Percentiles rank a stretch among this genome's conserved stretches.
Evolutionary conservation across 2,329 filamentous ascomycete genomes (phyloP).

Genomic region (Microsporum audouinii): DNA sequence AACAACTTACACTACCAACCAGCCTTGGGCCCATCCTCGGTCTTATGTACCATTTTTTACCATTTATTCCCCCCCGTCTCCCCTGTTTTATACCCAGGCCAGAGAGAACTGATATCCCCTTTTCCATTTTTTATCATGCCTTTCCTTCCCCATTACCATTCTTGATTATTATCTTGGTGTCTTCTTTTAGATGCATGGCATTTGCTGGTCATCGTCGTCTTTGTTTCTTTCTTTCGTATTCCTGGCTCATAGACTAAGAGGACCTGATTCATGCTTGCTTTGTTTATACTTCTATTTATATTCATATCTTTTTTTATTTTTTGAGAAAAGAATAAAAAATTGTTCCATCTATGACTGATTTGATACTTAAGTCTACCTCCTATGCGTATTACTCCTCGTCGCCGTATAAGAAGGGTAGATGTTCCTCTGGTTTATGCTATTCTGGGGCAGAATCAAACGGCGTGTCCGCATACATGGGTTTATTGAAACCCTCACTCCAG

Average conservation of each 20-base stretch:
- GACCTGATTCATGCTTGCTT: not conserved
- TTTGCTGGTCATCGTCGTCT: not conserved
- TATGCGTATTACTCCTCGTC: no score
- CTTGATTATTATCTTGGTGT: conserved; percentile 3
- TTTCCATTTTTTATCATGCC: not conserved
- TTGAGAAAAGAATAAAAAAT: not conserved
- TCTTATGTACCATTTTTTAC: not conserved
- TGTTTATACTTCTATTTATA: not conserved
- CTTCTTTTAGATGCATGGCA: conserved; percentile 1
- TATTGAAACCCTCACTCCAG: no score
- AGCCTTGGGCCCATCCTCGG: conserved; percentile 3
- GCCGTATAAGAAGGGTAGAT: no score
- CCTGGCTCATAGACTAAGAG: conserved; percentile 1
- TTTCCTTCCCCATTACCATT: not conserved
- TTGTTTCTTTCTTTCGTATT: not conserved
- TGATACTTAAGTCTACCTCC: no score
- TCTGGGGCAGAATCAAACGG: no score
- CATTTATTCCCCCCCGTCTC: not conserved
- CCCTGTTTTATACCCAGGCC: not conserved
- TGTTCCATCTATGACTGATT: not conserved
- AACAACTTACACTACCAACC: not conserved
- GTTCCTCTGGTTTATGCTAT: no score
- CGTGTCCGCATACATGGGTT: no score
- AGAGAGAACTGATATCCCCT: not conserved
- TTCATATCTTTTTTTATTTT: not conserved